Conservation (phyloP, 805 yeast genomes). For the Candida glaebosa region DNA sequence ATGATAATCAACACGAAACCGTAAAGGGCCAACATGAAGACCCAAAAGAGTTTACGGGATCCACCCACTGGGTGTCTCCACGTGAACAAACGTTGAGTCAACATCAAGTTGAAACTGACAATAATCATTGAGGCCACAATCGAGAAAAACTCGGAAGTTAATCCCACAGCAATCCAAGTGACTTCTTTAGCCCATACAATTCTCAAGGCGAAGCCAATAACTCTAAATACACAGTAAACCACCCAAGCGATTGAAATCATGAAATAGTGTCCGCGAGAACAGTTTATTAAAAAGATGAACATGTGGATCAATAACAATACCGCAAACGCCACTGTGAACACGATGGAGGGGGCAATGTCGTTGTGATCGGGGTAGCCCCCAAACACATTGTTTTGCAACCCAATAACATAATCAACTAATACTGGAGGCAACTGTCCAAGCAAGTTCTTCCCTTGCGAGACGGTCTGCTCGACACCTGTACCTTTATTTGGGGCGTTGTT, state of each 20-base stretch:
- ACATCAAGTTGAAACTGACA: constrained; percentile 54
- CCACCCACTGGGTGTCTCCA: constrained; percentile 78
- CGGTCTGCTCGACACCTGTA: constrained; percentile 21
- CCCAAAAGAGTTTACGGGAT: constrained; percentile 46
- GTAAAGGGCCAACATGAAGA: constrained; percentile 47
- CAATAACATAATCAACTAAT: constrained; percentile 33
- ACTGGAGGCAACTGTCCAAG: constrained; percentile 39
- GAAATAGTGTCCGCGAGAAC: constrained; percentile 56
- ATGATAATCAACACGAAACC: constrained; percentile 52
- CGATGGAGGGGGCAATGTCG: constrained; percentile 58
- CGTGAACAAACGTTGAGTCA: constrained; percentile 71
- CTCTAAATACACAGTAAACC: constrained; percentile 48
- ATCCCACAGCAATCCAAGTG: constrained; percentile 43
- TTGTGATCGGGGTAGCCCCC: constrained; percentile 56
- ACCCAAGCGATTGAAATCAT: constrained; percentile 50
- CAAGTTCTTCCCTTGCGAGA: constrained; percentile 23
- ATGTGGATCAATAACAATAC: constrained; percentile 45
- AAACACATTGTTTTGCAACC: constrained; percentile 48
- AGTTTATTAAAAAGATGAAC: constrained; percentile 47
- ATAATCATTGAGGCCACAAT: constrained; percentile 55
- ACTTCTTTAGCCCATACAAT: constrained; percentile 54
- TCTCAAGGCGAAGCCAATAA: constrained; percentile 58
- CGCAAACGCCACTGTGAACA: constrained; percentile 51
- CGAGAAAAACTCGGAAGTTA: constrained; percentile 53
- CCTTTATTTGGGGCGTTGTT: constrained; percentile 25